Conservation (phyloP, 306 rosid genomes). For the Cicer cuneatum region DNA sequence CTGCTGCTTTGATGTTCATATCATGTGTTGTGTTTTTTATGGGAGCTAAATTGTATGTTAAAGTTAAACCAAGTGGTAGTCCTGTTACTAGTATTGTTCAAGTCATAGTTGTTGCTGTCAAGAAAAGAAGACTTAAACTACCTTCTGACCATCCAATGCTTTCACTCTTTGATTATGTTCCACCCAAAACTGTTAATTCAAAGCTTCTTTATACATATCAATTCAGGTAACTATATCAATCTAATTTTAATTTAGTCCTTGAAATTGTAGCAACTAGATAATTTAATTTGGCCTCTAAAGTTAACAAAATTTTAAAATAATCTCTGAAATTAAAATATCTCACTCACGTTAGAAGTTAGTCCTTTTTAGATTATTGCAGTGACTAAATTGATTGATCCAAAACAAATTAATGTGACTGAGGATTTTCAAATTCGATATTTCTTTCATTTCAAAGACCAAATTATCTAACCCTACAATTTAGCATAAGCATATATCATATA, state of each 20-base stretch:
- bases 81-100: conserved; percentile 80
- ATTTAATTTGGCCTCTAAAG: neutral
- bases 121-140: conserved; percentile 59
- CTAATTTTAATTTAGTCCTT: neutral
- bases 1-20: conserved; percentile 73
- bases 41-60: conserved; percentile 76
- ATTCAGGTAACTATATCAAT: conserved; percentile 61
- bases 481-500: too few relatives aligned
- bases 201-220: conserved; percentile 70
- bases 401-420: neutral
- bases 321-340: too few relatives aligned
- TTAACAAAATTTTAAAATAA: too few relatives aligned
- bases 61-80: conserved; percentile 78
- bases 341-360: neutral
- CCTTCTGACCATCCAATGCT: conserved; percentile 58
- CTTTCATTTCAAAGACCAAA: neutral
- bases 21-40: conserved; percentile 64
- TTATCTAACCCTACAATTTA: neutral
- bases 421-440: neutral
- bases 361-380: neutral
- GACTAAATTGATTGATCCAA: neutral
- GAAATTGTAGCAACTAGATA: neutral
- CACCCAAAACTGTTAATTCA: conserved; percentile 65
- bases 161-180: conserved; percentile 62
- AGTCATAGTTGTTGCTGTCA: conserved; percentile 66